Evolutionary conservation across 2,329 filamentous ascomycete species (phyloP), one percentile per base, ranked within the genome.

Genomic region (Colletotrichum sansevieriae): DNA sequence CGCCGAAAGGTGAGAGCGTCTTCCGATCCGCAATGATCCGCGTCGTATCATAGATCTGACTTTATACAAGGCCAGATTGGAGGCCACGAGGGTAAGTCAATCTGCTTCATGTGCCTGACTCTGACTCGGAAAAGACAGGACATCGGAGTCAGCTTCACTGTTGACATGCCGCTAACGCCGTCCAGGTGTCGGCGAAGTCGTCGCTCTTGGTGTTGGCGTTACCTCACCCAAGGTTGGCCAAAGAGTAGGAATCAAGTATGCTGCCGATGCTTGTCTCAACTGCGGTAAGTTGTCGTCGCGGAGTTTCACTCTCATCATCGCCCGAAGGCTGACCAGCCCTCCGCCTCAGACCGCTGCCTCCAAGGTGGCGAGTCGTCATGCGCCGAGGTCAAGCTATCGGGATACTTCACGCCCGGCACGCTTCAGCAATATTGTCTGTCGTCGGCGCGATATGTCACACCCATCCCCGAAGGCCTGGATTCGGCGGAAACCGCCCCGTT

Each of bases 401-500:
- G 74, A 2, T 76, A 75, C 70, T 74, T 72, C 44, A 69, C 70
- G 3, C 74, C 74, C 0, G 74, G 74, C 9, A 75, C 73, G 8
- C 75, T 75, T 33, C 73, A 76, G 62, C 70, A 72, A 56, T 74
- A 74, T 65, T 70, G 68, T 51, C 22, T 71, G 3, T 66, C 71
- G 10, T 67, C 69, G 13, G 73, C 73, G 11, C 41, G 60, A 44
- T 91, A 91, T 70, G 78, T 77, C 20, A 75, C 82, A 59, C 80
- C 80, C 56, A 78, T 83, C 44, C 81, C 80, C 5, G 77, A 80
- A 10, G 74, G 72, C 3, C 62, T 83, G 10, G 72, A 73, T 43
- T 73, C 75, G 8, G 78, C 76, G 15, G 72, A 77, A 29, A 78
- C 80, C 9, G 81, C 90, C n/a, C 89, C 90, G 2, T 87, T 92